phyloP scores from a whole-genome alignment of 2,329 filamentous ascomycete species.

The Colletotrichum tamarilloi region DNA sequence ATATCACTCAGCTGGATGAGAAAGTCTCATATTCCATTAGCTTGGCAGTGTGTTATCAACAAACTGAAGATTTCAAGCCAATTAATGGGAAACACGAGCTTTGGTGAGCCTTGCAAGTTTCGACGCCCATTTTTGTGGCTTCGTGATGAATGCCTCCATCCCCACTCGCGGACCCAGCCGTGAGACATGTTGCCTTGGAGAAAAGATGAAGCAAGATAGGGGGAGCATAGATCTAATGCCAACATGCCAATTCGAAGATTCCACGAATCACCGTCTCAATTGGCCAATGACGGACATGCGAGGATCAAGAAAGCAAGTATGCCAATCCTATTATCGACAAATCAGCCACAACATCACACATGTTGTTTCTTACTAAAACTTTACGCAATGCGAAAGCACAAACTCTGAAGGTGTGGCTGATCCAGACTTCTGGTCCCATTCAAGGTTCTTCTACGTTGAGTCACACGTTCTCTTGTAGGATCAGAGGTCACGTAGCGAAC shows the following conservation, averaged over 20 bases:
- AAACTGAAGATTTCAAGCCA: not conserved
- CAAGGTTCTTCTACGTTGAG: not conserved
- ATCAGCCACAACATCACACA: not conserved
- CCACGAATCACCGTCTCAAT: not conserved
- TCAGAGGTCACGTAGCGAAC: not conserved
- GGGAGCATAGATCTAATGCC: not conserved
- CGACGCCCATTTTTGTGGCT: not conserved
- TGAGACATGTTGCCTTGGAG: not conserved
- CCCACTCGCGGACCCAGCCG: not conserved
- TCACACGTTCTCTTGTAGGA: not conserved
- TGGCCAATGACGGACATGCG: not conserved
- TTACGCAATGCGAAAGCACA: not conserved
- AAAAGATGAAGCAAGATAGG: not conserved
- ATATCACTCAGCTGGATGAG: not conserved
- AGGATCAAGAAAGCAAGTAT: not conserved
- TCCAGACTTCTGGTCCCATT: not conserved
- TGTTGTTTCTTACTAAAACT: not conserved
- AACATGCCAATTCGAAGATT: not conserved
- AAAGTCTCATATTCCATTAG: not conserved
- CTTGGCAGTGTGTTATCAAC: not conserved
- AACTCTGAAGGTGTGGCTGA: not conserved
- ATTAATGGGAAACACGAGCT: too few relatives aligned
- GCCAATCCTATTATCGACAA: not conserved
- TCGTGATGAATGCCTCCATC: not conserved
- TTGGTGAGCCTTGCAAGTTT: too few relatives aligned